These are phyloP conservation scores for Neoboletus subvelutipes DNA, from an alignment of 768 basidiomycete species.

Conservation along the genomic window DNA sequence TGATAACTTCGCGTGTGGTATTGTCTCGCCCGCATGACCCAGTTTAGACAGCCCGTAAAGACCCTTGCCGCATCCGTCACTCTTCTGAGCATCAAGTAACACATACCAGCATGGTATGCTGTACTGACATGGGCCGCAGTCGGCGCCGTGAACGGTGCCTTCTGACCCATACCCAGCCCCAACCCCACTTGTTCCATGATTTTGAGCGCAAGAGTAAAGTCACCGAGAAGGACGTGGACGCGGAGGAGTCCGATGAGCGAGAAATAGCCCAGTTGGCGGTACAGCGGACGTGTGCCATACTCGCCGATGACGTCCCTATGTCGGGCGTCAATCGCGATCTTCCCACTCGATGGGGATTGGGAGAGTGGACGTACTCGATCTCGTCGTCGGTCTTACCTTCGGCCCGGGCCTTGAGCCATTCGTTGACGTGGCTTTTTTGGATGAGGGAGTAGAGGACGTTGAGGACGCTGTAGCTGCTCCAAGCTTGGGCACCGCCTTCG, in stretches of 20 bases:
- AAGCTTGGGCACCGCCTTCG: constrained; percentile 75
- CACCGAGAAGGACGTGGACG: constrained; percentile 94
- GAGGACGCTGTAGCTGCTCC: constrained; percentile 97
- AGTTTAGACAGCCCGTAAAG: constrained; percentile 90
- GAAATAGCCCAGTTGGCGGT: constrained; percentile 96
- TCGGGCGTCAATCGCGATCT: constrained; percentile 4
- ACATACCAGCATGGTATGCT: constrained; percentile 95
- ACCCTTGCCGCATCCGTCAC: constrained; percentile 95
- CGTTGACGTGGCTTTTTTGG: constrained; percentile 95
- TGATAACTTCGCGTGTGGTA: constrained; percentile 97
- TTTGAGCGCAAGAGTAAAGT: constrained; percentile 92
- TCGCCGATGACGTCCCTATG: constrained; percentile 82
- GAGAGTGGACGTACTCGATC: constrained; percentile 59
- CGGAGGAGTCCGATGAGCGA: constrained; percentile 92
- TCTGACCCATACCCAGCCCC: constrained; percentile 87
- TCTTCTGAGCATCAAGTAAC: constrained; percentile 92
- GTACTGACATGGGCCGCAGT: constrained; percentile 96
- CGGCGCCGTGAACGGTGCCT: constrained; percentile 89
- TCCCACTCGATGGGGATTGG: neutral
- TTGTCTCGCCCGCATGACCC: constrained; percentile 93
- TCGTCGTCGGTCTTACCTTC: constrained; percentile 80
- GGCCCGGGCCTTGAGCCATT: constrained; percentile 82
- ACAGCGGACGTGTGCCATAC: constrained; percentile 86
- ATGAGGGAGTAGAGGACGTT: constrained; percentile 98
- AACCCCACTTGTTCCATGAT: constrained; percentile 94